Evolutionary conservation across 1,139 yeast species (phyloP).

Genomic region (Pichia sp.): DNA sequence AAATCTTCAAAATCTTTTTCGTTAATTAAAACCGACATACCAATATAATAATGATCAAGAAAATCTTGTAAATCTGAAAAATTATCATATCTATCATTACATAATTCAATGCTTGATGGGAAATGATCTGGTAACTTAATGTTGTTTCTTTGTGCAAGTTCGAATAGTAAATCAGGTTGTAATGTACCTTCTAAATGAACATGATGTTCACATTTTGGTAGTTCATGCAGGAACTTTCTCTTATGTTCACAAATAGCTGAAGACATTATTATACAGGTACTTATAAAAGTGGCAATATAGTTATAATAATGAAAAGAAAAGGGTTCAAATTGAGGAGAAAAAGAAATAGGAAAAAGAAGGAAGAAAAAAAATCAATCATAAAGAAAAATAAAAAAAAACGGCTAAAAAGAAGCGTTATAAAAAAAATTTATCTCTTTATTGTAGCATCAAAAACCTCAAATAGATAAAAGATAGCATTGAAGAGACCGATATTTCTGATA

Average conservation of each 20-base stretch:
- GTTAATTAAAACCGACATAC: constrained; percentile 61
- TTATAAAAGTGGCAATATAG: neutral
- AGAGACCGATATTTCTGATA: no score
- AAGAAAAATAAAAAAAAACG: no score
- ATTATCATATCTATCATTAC: constrained; percentile 50
- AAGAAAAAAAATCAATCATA: no score
- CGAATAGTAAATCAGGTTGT: constrained; percentile 63
- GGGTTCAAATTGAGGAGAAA: no score
- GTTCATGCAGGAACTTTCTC: constrained; percentile 46
- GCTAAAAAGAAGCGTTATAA: no score
- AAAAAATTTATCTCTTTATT: no score
- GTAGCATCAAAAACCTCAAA: no score
- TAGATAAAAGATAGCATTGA: no score
- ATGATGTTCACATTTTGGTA: constrained; percentile 82
- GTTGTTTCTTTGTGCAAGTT: constrained; percentile 55
- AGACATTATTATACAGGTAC: neutral
- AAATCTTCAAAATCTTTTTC: constrained; percentile 68
- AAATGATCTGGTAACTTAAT: constrained; percentile 52
- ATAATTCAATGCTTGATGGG: constrained; percentile 38
- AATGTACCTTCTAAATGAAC: constrained; percentile 77
- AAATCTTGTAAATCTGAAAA: constrained; percentile 71
- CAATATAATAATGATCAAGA: constrained; percentile 69
- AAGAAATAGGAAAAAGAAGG: no score
- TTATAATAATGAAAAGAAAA: neutral
- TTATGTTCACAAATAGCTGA: constrained; percentile 19